These are phyloP conservation scores for Xylariaceae sp. DNA, from an alignment of 2,329 filamentous ascomycete genomes.

Conservation along the genomic window DNA sequence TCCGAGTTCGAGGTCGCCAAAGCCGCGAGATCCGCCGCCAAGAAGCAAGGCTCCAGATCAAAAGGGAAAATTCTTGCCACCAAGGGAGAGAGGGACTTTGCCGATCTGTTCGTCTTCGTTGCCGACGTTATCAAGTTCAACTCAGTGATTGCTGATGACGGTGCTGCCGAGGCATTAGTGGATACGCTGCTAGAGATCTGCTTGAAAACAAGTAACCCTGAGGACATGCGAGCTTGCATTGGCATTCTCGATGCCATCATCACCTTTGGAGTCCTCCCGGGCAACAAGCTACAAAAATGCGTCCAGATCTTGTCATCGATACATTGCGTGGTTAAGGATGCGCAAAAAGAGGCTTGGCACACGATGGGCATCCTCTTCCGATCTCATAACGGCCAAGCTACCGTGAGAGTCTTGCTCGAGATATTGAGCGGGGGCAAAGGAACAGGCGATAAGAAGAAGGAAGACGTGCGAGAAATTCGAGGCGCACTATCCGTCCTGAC, in stretches of 20 bases:
- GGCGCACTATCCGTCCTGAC: conserved; percentile 62
- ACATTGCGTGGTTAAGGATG: conserved; percentile 60
- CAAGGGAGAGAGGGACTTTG: conserved; percentile 60
- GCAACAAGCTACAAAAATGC: conserved; percentile 59
- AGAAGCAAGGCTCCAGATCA: conserved; percentile 46
- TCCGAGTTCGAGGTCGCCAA: conserved; percentile 54
- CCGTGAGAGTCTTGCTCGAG: conserved; percentile 63
- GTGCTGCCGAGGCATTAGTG: conserved; percentile 60
- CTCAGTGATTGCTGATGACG: conserved; percentile 64
- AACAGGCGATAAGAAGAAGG: conserved; percentile 48
- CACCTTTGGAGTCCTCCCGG: conserved; percentile 69
- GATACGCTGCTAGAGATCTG: conserved; percentile 64
- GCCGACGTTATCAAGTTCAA: conserved; percentile 73
- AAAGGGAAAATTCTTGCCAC: conserved; percentile 41
- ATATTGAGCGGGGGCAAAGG: conserved; percentile 51
- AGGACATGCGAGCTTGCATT: conserved; percentile 67
- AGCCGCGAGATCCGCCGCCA: conserved; percentile 48
- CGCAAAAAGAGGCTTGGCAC: conserved; percentile 66
- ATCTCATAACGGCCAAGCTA: conserved; percentile 70
- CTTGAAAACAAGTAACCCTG: conserved; percentile 61
- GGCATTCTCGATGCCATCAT: conserved; percentile 67
- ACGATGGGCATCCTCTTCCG: conserved; percentile 68
- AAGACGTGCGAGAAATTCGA: conserved; percentile 55
- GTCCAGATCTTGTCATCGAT: conserved; percentile 71
- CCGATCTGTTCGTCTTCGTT: conserved; percentile 63